Percentiles rank a stretch among this genome's conserved stretches.
Conservation (phyloP, 2,329 filamentous ascomycete species). For the Colletotrichum higginsianum region DNA sequence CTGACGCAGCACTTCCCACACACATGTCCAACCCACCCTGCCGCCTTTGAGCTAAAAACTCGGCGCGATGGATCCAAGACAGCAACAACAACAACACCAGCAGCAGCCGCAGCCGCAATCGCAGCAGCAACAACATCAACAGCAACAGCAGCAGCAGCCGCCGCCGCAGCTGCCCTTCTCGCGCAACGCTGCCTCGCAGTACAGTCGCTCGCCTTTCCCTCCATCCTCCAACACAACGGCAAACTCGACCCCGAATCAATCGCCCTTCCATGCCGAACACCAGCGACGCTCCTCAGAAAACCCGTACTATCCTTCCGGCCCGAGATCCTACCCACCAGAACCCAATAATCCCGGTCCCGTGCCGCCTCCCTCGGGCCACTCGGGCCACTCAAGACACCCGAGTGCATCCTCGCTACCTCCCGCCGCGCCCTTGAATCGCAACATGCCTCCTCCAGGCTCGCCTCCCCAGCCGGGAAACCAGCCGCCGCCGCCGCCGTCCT, state of each 20-base stretch:
- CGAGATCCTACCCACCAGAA: slow-evolving; percentile 53
- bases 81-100: slow-evolving; percentile 33
- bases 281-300: slow-evolving; percentile 60
- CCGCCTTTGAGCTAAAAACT: slow-evolving; percentile 53
- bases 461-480: slow-evolving; percentile 58
- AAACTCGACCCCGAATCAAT: slow-evolving; percentile 40
- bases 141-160: no score
- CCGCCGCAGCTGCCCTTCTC: slow-evolving; percentile 51
- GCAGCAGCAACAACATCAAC: no score
- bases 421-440: slow-evolving; percentile 54
- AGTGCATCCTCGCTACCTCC: slow-evolving; percentile 62
- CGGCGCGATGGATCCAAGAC: slow-evolving; percentile 53
- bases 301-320: slow-evolving; percentile 56
- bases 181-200: slow-evolving; percentile 48
- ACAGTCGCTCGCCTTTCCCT: slow-evolving; percentile 49
- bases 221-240: slow-evolving; percentile 27
- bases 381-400: slow-evolving; percentile 59
- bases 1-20: slow-evolving; percentile 32
- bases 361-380: slow-evolving; percentile 47
- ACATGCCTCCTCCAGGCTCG: slow-evolving; percentile 64
- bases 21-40: slow-evolving; percentile 35
- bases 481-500: slow-evolving; percentile 46
- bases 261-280: slow-evolving; percentile 49
- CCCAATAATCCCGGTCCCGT: slow-evolving; percentile 46
- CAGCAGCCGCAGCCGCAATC: no score